Base-by-base conservation (phyloP, 805 yeast species). In the Candida silvicultrix region DNA sequence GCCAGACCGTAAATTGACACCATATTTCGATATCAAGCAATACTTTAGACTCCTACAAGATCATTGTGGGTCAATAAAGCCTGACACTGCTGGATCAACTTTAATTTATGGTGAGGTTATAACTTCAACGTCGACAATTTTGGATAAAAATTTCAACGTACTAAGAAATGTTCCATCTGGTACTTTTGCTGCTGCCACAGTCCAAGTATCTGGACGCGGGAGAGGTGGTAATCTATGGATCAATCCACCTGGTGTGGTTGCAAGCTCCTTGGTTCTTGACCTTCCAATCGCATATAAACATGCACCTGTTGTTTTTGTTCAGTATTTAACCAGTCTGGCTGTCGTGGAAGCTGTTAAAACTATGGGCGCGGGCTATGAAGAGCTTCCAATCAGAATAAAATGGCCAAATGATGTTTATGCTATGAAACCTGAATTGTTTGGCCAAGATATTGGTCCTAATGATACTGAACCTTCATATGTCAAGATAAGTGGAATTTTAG, bases 331-430 rank as follows among this genome's bases (percentile, higher is more conserved):
- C 8, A 81, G 94, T 45, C 65, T 94, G 51, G 97, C 98, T 0
- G 75, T 85, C 43, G 83, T 90, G 10, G 88, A 85, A 59, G 87
- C 95, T 23, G 74, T 92, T 16, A 63, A 77, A 32, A 69, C 78
- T 2, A 80, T 89, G 56, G 64, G 64, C 3, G 70, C 65, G 8
- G 89, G 86, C 0, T 88, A 83, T 60, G 82, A 80, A 19, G 83
- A 80, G 40, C 65, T 94, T 54, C 97, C 96, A 0, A 71, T 92
- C 15, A 74, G 80, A 43, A 74, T 94, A 49, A 94, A 94, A 62
- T 94, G 99, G 99, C 99, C 99, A 2, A 94, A 94, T 62, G 99
- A 94, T 63, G 68, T 94, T 14, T 94, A 88, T 59, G 80, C 84
- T 4, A 61, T 80, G 55, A 80, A 78, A 45, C 95, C 95, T 1